Base-by-base conservation (phyloP, 495 filamentous ascomycete species). In the Annulohypoxylon nitens region DNA sequence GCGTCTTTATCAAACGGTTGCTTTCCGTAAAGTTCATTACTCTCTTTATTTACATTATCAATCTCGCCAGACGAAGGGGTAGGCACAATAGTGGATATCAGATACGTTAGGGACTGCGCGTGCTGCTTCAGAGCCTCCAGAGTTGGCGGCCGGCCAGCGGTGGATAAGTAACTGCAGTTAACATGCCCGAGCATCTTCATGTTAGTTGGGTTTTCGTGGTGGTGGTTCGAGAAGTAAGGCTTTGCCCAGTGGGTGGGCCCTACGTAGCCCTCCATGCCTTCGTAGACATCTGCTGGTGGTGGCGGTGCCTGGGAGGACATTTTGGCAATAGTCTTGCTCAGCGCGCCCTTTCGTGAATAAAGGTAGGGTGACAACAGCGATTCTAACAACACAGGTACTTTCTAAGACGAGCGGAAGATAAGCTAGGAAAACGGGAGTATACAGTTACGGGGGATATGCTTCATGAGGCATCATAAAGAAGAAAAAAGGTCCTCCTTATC, bases 101-200 rank as follows among this genome's bases (percentile, higher is more conserved):
- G 78, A 5, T 82, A 75, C 57, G 80, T 79, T 14, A 89, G 79
- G 7, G 84, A 82, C 57, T 89, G 87, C 9, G 83, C 86, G 62
- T 88, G 86, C 72, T 87, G 85, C 75, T 89, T 89, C 18, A 89
- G 76, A 9, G 83, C 81, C 1, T 84, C 76, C 33, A 89, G 75
- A 14, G 85, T 87, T 4, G 86, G 87, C 9, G 85, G 69, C 7
- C 77, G 61, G 14, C 81, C 81, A 8, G 75, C 73, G 0, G 83
- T 86, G 1, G 86, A 87, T 8, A 88, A 77, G 61, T 86, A 88
- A 66, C 79, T 73, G 75, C 86, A 88, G 77, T 86, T 87, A 53
- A 86, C 70, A 54, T 83, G 79, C 23, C 73, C 75, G 23, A 86
- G 77, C 34, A 84, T 64, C 51, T 64, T 34, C 41, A 75, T 55